Conservation (phyloP, 352 stramenopile species). For the Globisporangium alternatum region DNA sequence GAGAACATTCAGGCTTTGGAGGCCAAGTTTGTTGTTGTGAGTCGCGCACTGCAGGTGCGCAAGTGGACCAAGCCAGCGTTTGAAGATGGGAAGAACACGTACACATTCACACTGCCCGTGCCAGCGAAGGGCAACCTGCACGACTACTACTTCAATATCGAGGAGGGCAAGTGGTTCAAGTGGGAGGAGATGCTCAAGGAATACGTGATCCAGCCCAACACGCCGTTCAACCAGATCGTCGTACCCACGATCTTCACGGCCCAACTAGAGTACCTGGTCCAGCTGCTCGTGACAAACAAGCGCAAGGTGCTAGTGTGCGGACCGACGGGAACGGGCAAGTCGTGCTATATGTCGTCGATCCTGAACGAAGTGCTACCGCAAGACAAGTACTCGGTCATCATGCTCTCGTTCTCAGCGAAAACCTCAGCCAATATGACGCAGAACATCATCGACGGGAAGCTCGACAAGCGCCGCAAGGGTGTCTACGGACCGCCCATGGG, state of each 20-base stretch:
- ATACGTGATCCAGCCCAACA: slow-evolving; percentile 84
- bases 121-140: slow-evolving; percentile 77
- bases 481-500: slow-evolving; percentile 89
- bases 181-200: slow-evolving; percentile 89
- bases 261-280: slow-evolving; percentile 87
- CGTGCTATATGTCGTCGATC: slow-evolving; percentile 88
- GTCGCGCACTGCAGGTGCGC: slow-evolving; percentile 74
- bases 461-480: slow-evolving; percentile 91
- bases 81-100: slow-evolving; percentile 58
- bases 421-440: slow-evolving; percentile 94
- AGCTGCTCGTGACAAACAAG: slow-evolving; percentile 77
- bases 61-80: slow-evolving; percentile 77
- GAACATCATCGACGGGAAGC: slow-evolving; percentile 94
- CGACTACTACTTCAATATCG: slow-evolving; percentile 86
- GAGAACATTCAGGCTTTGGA: slow-evolving; percentile 71
- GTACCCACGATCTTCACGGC: slow-evolving; percentile 93
- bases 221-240: slow-evolving; percentile 91
- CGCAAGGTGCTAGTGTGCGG: slow-evolving; percentile 90
- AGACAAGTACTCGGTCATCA: slow-evolving; percentile 84
- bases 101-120: slow-evolving; percentile 44
- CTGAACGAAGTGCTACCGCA: slow-evolving; percentile 76
- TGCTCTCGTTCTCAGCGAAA: slow-evolving; percentile 91
- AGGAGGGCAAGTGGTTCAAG: slow-evolving; percentile 85
- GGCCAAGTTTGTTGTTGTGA: slow-evolving; percentile 71
- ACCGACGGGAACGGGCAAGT: slow-evolving; percentile 92